Evolutionary conservation across 2,329 filamentous ascomycete species (phyloP).

Genomic region (Fusarium sarcochroum): DNA sequence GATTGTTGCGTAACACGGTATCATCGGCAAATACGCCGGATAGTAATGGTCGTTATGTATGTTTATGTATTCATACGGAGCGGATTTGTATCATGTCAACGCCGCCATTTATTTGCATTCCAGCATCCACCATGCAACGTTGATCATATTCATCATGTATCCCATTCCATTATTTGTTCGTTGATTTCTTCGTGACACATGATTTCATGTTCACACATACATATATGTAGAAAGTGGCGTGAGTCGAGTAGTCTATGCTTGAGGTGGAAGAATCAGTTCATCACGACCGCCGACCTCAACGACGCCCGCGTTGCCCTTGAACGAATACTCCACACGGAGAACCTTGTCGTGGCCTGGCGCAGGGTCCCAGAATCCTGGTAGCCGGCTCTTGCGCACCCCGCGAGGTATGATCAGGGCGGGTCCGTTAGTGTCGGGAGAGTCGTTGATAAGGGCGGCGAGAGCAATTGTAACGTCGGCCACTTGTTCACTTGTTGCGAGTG

Average conservation of each 20-base stretch:
- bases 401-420: slow-evolving; percentile 56
- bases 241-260: slow-evolving; percentile 7
- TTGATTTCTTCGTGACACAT: slow-evolving; percentile 24
- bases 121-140: neutral
- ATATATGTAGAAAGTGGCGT: neutral
- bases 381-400: slow-evolving; percentile 59
- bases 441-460: slow-evolving; percentile 61
- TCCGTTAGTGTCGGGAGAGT: slow-evolving; percentile 38
- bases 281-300: slow-evolving; percentile 43
- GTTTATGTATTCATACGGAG: neutral
- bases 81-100: neutral
- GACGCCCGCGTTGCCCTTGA: slow-evolving; percentile 52
- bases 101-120: slow-evolving; percentile 3
- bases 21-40: neutral
- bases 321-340: slow-evolving; percentile 62
- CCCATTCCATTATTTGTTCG: slow-evolving; percentile 1
- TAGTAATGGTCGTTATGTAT: neutral
- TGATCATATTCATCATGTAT: neutral
- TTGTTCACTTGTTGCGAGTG: slow-evolving; percentile 55
- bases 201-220: neutral
- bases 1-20: neutral
- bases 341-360: slow-evolving; percentile 60
- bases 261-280: slow-evolving; percentile 45
- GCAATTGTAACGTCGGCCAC: slow-evolving; percentile 66
- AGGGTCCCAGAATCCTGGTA: slow-evolving; percentile 68